Percentiles rank a stretch among this genome's conserved stretches.
Conservation (phyloP, 495 filamentous ascomycete genomes). For the Lasiosphaeriaceae sp. region DNA sequence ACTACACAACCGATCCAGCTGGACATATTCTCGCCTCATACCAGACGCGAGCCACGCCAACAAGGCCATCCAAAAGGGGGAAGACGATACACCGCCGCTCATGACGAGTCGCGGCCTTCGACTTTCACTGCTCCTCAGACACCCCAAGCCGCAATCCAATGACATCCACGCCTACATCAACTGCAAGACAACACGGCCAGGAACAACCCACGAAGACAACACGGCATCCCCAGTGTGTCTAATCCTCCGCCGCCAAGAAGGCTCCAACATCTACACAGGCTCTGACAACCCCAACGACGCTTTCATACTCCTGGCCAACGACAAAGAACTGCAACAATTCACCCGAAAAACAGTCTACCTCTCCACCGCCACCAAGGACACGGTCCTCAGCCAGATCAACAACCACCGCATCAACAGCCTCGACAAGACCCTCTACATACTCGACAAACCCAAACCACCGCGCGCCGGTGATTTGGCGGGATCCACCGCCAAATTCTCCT, state of each 20-base stretch:
- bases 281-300: conserved; percentile 17
- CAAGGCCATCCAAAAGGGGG: neutral
- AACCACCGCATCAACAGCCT: conserved; percentile 18
- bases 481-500: neutral
- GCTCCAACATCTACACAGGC: conserved; percentile 20
- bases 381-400: conserved; percentile 9
- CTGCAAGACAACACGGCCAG: conserved; percentile 14
- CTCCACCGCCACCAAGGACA: conserved; percentile 8
- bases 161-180: conserved; percentile 24
- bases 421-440: conserved; percentile 18
- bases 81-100: conserved; percentile 21
- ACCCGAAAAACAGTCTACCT: conserved; percentile 18
- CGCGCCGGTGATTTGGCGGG: neutral
- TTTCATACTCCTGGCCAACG: conserved; percentile 15
- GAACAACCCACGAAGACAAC: neutral
- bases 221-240: conserved; percentile 16
- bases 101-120: conserved; percentile 23
- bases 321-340: conserved; percentile 12
- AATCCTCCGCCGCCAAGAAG: conserved; percentile 10
- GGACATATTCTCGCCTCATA: conserved; percentile 18
- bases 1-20: conserved; percentile 15
- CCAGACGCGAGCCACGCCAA: neutral
- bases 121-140: conserved; percentile 12
- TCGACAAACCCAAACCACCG: conserved; percentile 10
- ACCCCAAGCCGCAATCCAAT: neutral